Conservation (phyloP, 176 grass and related monocot genomes). For the Avena atlantica region DNA sequence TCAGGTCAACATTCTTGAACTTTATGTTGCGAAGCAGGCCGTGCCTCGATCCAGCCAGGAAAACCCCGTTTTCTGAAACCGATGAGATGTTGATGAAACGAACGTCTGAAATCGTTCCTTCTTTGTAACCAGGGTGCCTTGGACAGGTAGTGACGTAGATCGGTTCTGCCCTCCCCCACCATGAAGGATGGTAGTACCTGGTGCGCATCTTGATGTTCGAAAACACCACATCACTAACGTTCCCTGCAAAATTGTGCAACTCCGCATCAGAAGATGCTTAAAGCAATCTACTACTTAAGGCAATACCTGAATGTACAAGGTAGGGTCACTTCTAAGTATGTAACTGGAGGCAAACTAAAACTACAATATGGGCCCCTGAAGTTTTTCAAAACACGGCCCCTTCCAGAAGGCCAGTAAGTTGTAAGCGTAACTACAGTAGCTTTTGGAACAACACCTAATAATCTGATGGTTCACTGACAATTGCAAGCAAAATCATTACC, state of each 20-base stretch:
- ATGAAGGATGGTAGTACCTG: constrained; percentile 90
- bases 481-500: constrained; percentile 47
- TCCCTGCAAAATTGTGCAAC: constrained; percentile 51
- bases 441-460: neutral
- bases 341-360: neutral
- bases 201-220: constrained; percentile 91
- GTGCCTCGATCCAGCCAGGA: constrained; percentile 67
- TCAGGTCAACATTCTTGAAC: constrained; percentile 77
- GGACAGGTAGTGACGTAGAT: constrained; percentile 94
- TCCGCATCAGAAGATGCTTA: neutral
- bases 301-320: neutral
- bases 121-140: constrained; percentile 57
- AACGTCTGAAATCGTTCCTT: constrained; percentile 80
- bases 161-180: constrained; percentile 95
- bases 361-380: neutral
- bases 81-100: constrained; percentile 83
- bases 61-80: constrained; percentile 84
- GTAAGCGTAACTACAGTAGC: neutral
- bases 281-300: neutral
- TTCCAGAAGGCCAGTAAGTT: neutral
- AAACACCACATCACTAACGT: constrained; percentile 72
- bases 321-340: neutral
- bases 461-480: neutral
- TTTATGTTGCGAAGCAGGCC: constrained; percentile 65
- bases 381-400: neutral